phyloP scores from a whole-genome alignment of 2,329 filamentous ascomycete genomes.

The Beauveria pseudobassiana region DNA sequence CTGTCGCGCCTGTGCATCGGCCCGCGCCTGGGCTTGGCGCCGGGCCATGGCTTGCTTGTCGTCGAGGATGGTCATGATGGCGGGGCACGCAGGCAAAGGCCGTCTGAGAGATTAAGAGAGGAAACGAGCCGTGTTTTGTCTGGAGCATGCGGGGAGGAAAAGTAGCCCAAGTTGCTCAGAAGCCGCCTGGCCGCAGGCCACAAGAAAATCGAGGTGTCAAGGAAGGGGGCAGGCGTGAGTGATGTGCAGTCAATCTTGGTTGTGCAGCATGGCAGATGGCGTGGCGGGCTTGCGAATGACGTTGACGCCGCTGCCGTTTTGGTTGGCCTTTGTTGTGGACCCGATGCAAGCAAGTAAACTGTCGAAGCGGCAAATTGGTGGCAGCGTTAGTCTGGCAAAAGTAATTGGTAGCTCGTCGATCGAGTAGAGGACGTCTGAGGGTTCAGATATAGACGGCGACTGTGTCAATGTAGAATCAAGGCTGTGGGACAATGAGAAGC shows the following conservation, averaged over 20 bases:
- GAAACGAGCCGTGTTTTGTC: neutral
- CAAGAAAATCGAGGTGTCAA: neutral
- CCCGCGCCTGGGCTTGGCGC: conserved; percentile 5
- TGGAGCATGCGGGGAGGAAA: neutral
- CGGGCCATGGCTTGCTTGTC: conserved; percentile 20
- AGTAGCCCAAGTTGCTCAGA: neutral
- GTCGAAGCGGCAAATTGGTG: neutral
- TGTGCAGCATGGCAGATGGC: neutral
- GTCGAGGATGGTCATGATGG: conserved; percentile 21
- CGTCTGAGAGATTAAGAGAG: neutral
- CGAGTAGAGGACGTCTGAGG: neutral
- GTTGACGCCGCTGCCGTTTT: neutral
- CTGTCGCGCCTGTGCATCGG: neutral
- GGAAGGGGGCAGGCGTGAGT: neutral
- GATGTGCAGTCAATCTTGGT: neutral
- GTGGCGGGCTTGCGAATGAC: neutral
- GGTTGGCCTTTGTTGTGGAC: neutral
- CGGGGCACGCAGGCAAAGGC: conserved; percentile 1
- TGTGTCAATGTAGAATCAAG: neutral
- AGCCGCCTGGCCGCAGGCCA: neutral
- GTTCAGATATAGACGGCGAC: neutral
- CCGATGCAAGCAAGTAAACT: neutral
- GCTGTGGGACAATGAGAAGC: neutral
- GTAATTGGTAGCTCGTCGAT: neutral
- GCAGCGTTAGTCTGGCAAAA: neutral